Base-by-base conservation (phyloP, 148 eudicot genomes). In the Hydrangea macrophylla region DNA sequence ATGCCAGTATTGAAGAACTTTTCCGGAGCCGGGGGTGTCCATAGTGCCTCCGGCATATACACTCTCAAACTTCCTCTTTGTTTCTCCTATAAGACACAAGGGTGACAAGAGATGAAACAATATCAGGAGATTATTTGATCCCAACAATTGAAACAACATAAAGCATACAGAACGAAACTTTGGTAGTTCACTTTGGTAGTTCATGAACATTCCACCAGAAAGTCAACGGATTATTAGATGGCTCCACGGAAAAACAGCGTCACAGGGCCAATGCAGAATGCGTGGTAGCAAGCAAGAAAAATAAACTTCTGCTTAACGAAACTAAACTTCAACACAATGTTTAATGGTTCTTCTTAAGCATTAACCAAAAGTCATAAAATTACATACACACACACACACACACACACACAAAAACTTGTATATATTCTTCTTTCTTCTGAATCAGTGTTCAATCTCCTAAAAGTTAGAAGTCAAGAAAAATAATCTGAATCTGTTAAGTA, bases 61-160 rank as follows among this genome's bases (percentile, higher is more conserved):
- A 35, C 99, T 88, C 85, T 94, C 99, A 53, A 94, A 94, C 74
- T 94, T 95, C 77, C 99, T 89, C 78, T 68, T 95, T 20, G 99
- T 95, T 83, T 95, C 99, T 72, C 99, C 98, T 94, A 73, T 27
- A 54, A 12, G 48, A 10, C 54, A 17, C 35, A 67, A 39, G 48
- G 32, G 36, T 36, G 37, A 63, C 9, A 22, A 55, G 64, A n/a
- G 23, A 72, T 39, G 42, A 35, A 23, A 24, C 50, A 32, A 44
- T 17, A 28, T 9, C 9, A 28, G 28, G 55, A 51, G 6, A 22
- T 15, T 9, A n/a, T 1, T 17, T 45, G 24, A 18, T 22, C 48
- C 44, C 26, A 44, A 31, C 23, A 37, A 62, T 23, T 42, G 6
- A 33, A 9, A 9, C 59, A 55, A 32, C n/a, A 55, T 31, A 31